Base-by-base conservation (phyloP, 2,329 filamentous ascomycete species). In the Colletotrichum euphorbiae region DNA sequence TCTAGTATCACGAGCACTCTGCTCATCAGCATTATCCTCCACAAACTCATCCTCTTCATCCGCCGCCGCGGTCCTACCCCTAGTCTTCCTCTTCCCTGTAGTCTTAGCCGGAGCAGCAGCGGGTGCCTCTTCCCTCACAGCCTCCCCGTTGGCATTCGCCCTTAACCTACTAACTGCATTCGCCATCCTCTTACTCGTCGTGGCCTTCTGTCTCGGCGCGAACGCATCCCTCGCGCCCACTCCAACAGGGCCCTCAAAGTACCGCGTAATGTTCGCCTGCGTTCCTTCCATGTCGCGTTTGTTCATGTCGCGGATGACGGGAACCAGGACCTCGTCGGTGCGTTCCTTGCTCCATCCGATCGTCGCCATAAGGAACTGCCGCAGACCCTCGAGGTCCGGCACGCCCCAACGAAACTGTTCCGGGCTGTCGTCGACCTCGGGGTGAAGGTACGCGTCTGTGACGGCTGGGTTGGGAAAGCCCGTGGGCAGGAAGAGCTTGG, bases 261-360 rank as follows among this genome's bases (percentile, higher is more conserved):
- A 99, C 24, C 90, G 85, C n/a, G 96, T 99, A 72, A 99, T 97
- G 73, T 99, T 99, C 67, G 90, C 90, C 82, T 99, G 96, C 17
- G 95, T 98, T 6, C 96, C 96, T 80, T 98, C 96, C 31, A 89
- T 85, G 71, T 93, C 92, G 43, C 96, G 86, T 4, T 89, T 88
- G 77, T 98, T 98, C 92, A 99, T 97, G 75, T 99, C 96, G 64
- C 90, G 87, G 71, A 99, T 96, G 1, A 99, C 97, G 0, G 96
- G 96, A 1, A 99, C 93, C 2, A 99, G 87, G 2, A 99, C 92
- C 78, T 99, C 96, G 75, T 99, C 96, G 0, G 95, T 98, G 7
- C 94, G 86, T 78, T 98, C 95, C 77, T 92, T 90, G 62, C 85
- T 90, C 96, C 96, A 99, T 0, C 96, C 96, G 72, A 99, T 93